phyloP scores from a whole-genome alignment of 208 protist species.

The Trypanosoma mega region DNA sequence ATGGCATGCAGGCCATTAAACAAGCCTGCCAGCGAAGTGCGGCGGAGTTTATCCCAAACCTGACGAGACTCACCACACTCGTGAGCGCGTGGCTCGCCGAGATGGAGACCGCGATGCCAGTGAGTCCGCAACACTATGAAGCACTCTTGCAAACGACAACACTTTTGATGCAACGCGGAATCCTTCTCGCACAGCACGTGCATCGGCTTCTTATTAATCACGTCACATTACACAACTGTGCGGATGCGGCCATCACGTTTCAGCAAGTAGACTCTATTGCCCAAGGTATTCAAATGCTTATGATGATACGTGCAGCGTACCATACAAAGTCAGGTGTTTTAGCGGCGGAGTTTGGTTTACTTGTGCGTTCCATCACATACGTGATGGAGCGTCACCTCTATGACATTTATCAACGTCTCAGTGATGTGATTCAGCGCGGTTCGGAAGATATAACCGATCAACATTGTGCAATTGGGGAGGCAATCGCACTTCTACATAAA shows the following conservation, averaged over 20 bases:
- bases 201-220: conserved; percentile 52
- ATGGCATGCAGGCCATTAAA: conserved; percentile 21
- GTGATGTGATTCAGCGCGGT: conserved; percentile 8
- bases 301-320: conserved; percentile 84
- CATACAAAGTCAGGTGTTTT: conserved; percentile 76
- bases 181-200: conserved; percentile 62
- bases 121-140: conserved; percentile 31
- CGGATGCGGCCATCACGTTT: conserved; percentile 53
- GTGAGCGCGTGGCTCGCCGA: conserved; percentile 40
- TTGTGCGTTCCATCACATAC: conserved; percentile 73
- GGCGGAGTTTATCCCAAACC: conserved; percentile 20
- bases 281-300: conserved; percentile 82
- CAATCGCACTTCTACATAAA: conserved; percentile 67
- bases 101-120: conserved; percentile 42
- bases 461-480: conserved; percentile 52
- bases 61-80: conserved; percentile 37
- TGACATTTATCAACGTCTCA: conserved; percentile 34
- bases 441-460: conserved; percentile 39
- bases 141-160: conserved; percentile 38
- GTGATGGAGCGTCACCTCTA: conserved; percentile 72
- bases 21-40: conserved; percentile 19
- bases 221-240: conserved; percentile 72
- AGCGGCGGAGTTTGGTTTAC: conserved; percentile 59
- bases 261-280: conserved; percentile 65
- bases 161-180: conserved; percentile 63